Conservation (phyloP, 345 rosid genomes). For the Dimocarpus longan region DNA sequence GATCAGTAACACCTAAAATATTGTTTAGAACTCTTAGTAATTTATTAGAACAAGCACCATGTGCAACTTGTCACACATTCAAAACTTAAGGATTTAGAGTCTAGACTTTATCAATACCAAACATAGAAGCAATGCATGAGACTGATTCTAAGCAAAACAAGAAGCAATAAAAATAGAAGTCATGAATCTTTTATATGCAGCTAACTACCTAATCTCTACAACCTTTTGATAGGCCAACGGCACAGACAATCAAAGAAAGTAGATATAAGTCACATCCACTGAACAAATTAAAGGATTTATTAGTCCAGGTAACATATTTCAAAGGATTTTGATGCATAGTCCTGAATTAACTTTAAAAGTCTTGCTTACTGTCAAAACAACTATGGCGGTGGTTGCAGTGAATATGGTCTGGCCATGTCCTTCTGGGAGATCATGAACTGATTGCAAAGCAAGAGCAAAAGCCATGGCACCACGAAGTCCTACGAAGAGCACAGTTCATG, state of each 20-base stretch:
- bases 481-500: slow-evolving; percentile 36
- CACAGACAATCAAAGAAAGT: not conserved
- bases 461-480: slow-evolving; percentile 99
- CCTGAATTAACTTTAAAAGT: slow-evolving; percentile 8
- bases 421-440: slow-evolving; percentile 94
- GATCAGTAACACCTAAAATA: slow-evolving; percentile 73
- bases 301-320: slow-evolving; percentile 5
- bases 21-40: slow-evolving; percentile 15
- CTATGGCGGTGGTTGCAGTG: slow-evolving; percentile 96
- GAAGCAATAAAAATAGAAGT: slow-evolving; percentile 4
- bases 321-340: not conserved
- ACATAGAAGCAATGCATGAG: not conserved
- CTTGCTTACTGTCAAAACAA: slow-evolving; percentile 80
- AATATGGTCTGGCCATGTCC: slow-evolving; percentile 99
- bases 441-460: slow-evolving; percentile 98
- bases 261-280: not conserved
- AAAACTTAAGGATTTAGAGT: not conserved
- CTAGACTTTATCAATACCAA: not conserved
- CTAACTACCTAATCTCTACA: slow-evolving; percentile 2
- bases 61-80: slow-evolving; percentile 14
- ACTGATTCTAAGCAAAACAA: not conserved
- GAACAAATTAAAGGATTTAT: not conserved
- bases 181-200: not conserved
- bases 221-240: not conserved
- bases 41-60: slow-evolving; percentile 9